Evolutionary conservation across 192 early-diverging fungal genomes (phyloP).

Genomic region (Fimicolochytrium jonesii): DNA sequence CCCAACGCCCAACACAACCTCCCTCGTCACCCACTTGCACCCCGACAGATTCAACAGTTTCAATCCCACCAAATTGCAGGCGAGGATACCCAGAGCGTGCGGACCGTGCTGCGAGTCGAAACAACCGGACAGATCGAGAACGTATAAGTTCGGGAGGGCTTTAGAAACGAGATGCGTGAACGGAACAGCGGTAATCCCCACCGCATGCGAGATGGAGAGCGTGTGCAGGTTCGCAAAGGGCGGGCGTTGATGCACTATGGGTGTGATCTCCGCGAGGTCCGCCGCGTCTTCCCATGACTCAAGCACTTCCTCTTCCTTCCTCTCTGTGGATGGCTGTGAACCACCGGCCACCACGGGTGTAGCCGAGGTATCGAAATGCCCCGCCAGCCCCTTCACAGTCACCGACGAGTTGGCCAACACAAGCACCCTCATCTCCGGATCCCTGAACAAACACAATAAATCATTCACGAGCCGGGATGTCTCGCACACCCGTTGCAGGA

Average conservation of each 20-base stretch:
- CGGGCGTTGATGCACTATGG: not conserved
- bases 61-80: not conserved
- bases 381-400: not conserved
- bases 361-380: not conserved
- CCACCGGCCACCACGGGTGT: not conserved
- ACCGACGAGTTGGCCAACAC: not conserved
- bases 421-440: not conserved
- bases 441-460: not conserved
- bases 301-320: not conserved
- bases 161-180: not conserved
- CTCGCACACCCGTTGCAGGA: not conserved
- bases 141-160: not conserved
- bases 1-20: not conserved
- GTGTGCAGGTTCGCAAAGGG: not conserved
- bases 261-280: not conserved
- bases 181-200: not conserved
- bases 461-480: not conserved
- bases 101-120: slow-evolving; percentile 1
- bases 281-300: not conserved
- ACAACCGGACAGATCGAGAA: not conserved
- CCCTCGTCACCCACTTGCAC: not conserved
- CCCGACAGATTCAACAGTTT: not conserved
- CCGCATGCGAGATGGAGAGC: not conserved
- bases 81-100: not conserved
- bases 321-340: not conserved